Evolutionary conservation across 202 grass and related monocot species (phyloP).

Genomic region (Brachypodium distachyon): DNA sequence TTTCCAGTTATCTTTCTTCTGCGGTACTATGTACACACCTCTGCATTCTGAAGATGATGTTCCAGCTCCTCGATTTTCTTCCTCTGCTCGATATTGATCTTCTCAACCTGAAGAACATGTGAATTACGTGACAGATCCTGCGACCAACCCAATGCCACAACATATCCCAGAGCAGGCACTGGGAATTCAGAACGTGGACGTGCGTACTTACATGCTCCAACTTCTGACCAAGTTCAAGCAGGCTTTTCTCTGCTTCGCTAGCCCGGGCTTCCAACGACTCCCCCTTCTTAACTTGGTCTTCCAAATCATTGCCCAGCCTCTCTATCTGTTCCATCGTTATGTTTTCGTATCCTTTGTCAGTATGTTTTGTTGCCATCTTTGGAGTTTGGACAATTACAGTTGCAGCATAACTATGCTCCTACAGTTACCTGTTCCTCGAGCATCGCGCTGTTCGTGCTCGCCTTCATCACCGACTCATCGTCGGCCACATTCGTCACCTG

Average conservation of each 20-base stretch:
- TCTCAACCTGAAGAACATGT: conserved; percentile 23
- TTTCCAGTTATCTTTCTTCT: neutral
- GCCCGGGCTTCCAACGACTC: conserved; percentile 39
- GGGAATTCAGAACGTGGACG: neutral
- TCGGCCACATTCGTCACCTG: conserved; percentile 22
- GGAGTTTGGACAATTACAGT: neutral
- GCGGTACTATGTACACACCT: conserved; percentile 36
- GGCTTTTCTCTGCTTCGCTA: conserved; percentile 28
- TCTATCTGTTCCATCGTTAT: conserved; percentile 38
- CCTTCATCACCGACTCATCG: conserved; percentile 34
- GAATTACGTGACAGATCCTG: neutral
- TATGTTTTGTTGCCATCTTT: neutral
- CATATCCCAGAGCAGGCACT: neutral
- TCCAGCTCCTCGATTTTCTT: conserved; percentile 33
- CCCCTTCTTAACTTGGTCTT: conserved; percentile 34
- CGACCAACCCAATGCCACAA: neutral
- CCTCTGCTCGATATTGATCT: conserved; percentile 21
- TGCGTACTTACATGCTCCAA: conserved; percentile 50
- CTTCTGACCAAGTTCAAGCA: conserved; percentile 30
- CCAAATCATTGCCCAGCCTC: conserved; percentile 48
- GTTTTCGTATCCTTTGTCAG: neutral
- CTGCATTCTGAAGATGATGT: conserved; percentile 9
- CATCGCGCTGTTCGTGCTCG: conserved; percentile 13
- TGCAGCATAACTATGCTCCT: neutral
- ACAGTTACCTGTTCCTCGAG: conserved; percentile 46